Evolutionary conservation across 2,329 filamentous ascomycete genomes (phyloP), one percentile per base, ranked within the genome.

Genomic region (Pseudopyricularia cyperi): DNA sequence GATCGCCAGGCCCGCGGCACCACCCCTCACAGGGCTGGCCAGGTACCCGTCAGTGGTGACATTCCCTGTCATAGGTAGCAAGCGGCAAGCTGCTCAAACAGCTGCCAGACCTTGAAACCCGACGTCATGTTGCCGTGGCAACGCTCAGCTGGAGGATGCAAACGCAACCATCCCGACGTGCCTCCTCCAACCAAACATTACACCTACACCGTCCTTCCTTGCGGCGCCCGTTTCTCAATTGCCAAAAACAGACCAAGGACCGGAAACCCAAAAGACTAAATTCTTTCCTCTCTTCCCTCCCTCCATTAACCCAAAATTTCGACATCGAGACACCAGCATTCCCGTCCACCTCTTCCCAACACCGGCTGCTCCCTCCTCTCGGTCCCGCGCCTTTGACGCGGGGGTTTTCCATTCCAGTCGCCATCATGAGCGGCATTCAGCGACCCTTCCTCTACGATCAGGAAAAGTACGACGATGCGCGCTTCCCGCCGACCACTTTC

Each of bases 371-470:
- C 24, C 39, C 9, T 26, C 39, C 22, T 26, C 14, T 44, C 39
- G 11, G 39, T 22, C 39, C 39, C 39, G 22, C 39, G 19, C 22
- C 39, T 19, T 15, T 14, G 24, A 1, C 19, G 14, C 19, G 17
- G 39, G 39, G 39, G 39, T 11, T 44, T 19, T 22, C 14, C 39
- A 26, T 44, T 26, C 11, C 19, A 35, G 19, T 50, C 30, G 50
- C 42, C 35, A 59, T 22, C 22, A 68, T 67, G 66, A 65, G 60
- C 49, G 62, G 62, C 50, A 56, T 57, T 55, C 64, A 61, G 37
- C 68, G 66, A 67, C 87, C 87, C 52, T 93, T 84, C 71, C 75
- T 91, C 66, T 93, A 93, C 68, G 77, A 82, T 55, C 60, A 68
- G 60, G 71, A 64, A 66, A 76, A 56, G 64, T 54, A 54, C 42